Conservation (phyloP, 148 eudicot species). For the Arctostaphylos glauca region DNA sequence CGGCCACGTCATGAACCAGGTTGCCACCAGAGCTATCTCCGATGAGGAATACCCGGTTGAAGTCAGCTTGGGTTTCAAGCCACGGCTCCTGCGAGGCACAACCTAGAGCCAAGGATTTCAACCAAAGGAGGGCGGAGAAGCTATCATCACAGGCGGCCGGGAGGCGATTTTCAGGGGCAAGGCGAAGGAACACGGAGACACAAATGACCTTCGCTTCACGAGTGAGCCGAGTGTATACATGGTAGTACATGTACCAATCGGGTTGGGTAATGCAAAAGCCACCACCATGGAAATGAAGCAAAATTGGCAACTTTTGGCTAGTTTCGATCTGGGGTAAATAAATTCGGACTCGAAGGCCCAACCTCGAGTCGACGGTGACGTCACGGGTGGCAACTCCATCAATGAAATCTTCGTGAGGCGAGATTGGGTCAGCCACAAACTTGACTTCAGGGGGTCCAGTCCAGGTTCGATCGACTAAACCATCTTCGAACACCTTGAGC, state of each 20-base stretch:
- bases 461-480: conserved; percentile 77
- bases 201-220: conserved; percentile 33
- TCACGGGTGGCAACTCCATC: conserved; percentile 66
- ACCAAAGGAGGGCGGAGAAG: conserved; percentile 59
- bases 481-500: conserved; percentile 69
- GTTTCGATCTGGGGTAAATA: conserved; percentile 48
- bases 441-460: conserved; percentile 61
- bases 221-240: conserved; percentile 51
- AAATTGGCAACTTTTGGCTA: conserved; percentile 47
- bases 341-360: conserved; percentile 45
- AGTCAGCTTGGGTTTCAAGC: conserved; percentile 43
- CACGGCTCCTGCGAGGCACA: conserved; percentile 23
- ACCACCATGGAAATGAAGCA: conserved; percentile 78
- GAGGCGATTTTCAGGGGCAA: conserved; percentile 73
- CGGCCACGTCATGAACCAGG: conserved; percentile 69
- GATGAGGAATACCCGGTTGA: conserved; percentile 56
- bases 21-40: conserved; percentile 90
- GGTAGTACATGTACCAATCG: conserved; percentile 77
- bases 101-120: conserved; percentile 33
- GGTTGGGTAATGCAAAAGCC: conserved; percentile 77
- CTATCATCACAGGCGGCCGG: conserved; percentile 72
- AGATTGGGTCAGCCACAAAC: conserved; percentile 63
- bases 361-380: conserved; percentile 13
- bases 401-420: conserved; percentile 49
- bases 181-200: conserved; percentile 60